phyloP scores from a whole-genome alignment of 2,329 filamentous ascomycete genomes.

The Colletotrichum liaoningense region DNA sequence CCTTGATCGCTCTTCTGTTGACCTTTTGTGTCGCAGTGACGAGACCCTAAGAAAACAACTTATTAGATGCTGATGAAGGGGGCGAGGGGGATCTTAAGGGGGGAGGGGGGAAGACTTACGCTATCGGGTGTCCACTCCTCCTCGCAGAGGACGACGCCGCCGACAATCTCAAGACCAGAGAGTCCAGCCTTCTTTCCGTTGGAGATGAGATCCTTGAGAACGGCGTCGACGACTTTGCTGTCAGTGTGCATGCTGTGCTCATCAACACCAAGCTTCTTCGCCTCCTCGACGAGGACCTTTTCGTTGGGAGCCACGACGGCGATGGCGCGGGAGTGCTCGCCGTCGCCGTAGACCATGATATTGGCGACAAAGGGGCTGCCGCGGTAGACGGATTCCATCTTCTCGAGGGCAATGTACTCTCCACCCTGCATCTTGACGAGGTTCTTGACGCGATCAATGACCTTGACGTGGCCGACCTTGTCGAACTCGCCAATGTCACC shows the following conservation, averaged over 20 bases:
- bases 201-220: slow-evolving; percentile 75
- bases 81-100: not conserved
- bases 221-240: slow-evolving; percentile 69
- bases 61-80: not conserved
- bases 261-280: slow-evolving; percentile 70
- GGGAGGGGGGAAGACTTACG: slow-evolving; percentile 64
- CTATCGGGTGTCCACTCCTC: slow-evolving; percentile 91
- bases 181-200: slow-evolving; percentile 76
- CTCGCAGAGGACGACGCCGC: slow-evolving; percentile 81
- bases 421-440: slow-evolving; percentile 94
- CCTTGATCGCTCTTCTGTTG: slow-evolving; percentile 64
- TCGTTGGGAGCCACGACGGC: slow-evolving; percentile 82
- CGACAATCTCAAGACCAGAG: slow-evolving; percentile 77
- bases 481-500: slow-evolving; percentile 96
- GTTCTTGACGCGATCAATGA: slow-evolving; percentile 99
- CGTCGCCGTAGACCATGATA: slow-evolving; percentile 87
- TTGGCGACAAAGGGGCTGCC: slow-evolving; percentile 83
- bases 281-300: slow-evolving; percentile 70
- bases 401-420: slow-evolving; percentile 97
- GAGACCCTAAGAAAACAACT: slow-evolving; percentile 57
- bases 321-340: slow-evolving; percentile 80
- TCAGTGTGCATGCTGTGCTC: slow-evolving; percentile 76
- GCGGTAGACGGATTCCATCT: slow-evolving; percentile 92
- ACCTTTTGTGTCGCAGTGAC: slow-evolving; percentile 73
- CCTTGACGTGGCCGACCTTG: slow-evolving; percentile 79